Evolutionary conservation across 2,329 filamentous ascomycete species (phyloP).

Genomic region (Verticillium albo-atrum): DNA sequence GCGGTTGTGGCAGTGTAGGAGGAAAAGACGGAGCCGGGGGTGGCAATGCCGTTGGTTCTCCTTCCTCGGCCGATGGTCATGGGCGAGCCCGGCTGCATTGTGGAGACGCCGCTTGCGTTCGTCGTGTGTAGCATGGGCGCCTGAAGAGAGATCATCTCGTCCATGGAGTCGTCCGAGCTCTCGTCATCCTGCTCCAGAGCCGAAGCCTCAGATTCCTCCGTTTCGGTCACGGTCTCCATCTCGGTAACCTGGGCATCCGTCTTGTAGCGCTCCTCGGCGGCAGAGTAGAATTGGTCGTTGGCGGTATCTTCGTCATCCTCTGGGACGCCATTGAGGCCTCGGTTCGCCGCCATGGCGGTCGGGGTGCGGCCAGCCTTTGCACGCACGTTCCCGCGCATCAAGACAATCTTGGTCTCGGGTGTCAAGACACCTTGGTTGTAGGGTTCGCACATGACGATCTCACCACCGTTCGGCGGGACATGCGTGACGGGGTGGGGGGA

Average conservation of each 20-base stretch:
- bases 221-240: slow-evolving; percentile 55
- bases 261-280: slow-evolving; percentile 71
- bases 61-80: slow-evolving; percentile 64
- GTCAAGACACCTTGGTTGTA: slow-evolving; percentile 82
- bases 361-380: slow-evolving; percentile 42
- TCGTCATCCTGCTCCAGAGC: slow-evolving; percentile 65
- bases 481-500: slow-evolving; percentile 84
- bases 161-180: slow-evolving; percentile 84
- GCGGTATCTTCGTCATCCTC: slow-evolving; percentile 75
- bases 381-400: slow-evolving; percentile 61
- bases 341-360: slow-evolving; percentile 41
- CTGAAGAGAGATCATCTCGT: slow-evolving; percentile 88
- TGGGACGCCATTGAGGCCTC: slow-evolving; percentile 52
- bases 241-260: slow-evolving; percentile 56
- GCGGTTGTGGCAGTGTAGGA: slow-evolving; percentile 82
- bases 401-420: slow-evolving; percentile 75
- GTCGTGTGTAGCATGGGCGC: slow-evolving; percentile 75
- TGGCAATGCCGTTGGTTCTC: slow-evolving; percentile 67
- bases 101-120: slow-evolving; percentile 73
- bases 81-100: slow-evolving; percentile 76
- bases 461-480: slow-evolving; percentile 76
- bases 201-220: slow-evolving; percentile 55
- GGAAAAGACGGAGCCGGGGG: slow-evolving; percentile 85
- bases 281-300: slow-evolving; percentile 90
- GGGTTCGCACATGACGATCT: slow-evolving; percentile 89